A percentile compares a stretch with the other conserved stretches of the same genome.
These are phyloP conservation scores for Knufia fluminis DNA, from an alignment of 2,329 filamentous ascomycete genomes.

Conservation along the genomic window DNA sequence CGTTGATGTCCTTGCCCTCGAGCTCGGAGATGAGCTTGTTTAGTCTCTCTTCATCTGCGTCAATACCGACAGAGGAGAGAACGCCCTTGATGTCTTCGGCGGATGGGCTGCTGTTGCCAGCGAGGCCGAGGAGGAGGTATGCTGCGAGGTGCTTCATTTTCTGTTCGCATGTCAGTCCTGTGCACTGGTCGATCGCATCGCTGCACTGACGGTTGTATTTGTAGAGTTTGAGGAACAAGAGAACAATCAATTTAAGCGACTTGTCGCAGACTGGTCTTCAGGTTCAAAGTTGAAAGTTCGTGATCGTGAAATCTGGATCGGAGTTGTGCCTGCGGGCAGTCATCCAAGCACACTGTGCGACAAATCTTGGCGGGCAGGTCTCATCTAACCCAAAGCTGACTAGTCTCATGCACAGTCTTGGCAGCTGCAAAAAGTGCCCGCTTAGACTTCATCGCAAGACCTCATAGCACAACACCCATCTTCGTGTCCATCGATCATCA, in stretches of 20 bases:
- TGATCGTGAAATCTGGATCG: neutral
- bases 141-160: slow-evolving; percentile 99
- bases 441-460: neutral
- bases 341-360: neutral
- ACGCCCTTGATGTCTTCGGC: slow-evolving; percentile 79
- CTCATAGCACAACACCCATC: neutral
- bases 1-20: slow-evolving; percentile 62
- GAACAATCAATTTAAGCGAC: slow-evolving; percentile 99
- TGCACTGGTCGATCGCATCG: neutral
- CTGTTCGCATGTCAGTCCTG: slow-evolving; percentile 14
- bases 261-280: slow-evolving; percentile 99
- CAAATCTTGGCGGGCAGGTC: slow-evolving; percentile 4
- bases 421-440: neutral
- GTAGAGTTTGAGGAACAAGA: slow-evolving; percentile 38
- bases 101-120: slow-evolving; percentile 82
- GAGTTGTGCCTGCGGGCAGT: neutral
- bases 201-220: slow-evolving; percentile 10
- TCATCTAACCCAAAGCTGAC: too few relatives aligned
- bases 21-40: slow-evolving; percentile 82
- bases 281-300: slow-evolving; percentile 52
- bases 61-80: slow-evolving; percentile 85
- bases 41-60: slow-evolving; percentile 84
- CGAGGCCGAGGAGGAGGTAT: slow-evolving; percentile 94
- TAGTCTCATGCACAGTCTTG: neutral
- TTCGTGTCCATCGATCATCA: slow-evolving; percentile 1